Conservation (phyloP, 2,329 filamentous ascomycete genomes). For the Mariannaea elegans region DNA sequence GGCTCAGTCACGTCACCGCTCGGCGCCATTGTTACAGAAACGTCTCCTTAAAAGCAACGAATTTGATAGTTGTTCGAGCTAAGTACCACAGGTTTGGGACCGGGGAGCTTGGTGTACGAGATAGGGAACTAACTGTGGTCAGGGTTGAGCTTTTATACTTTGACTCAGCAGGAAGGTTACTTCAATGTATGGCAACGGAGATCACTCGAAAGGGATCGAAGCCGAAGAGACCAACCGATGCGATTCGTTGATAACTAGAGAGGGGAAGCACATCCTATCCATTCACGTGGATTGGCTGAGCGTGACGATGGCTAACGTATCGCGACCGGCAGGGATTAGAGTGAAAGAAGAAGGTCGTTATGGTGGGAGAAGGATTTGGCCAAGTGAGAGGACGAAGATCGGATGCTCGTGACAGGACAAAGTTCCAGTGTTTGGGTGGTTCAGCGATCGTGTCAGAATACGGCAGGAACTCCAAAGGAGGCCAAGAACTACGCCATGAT, state of each 20-base stretch:
- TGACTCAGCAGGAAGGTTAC: background rate
- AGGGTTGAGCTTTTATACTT: background rate
- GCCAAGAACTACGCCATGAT: background rate
- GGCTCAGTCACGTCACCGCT: constrained; percentile 48
- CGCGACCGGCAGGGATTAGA: background rate
- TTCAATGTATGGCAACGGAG: background rate
- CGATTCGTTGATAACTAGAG: background rate
- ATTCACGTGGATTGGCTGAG: background rate
- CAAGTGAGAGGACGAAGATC: background rate
- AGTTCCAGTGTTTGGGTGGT: background rate
- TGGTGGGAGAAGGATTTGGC: background rate
- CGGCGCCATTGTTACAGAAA: constrained; percentile 37
- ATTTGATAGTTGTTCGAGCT: background rate
- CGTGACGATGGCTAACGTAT: background rate
- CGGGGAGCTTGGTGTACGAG: background rate
- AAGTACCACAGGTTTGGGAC: constrained; percentile 3
- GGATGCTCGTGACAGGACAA: constrained; percentile 1
- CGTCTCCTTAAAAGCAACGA: background rate
- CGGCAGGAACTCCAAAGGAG: constrained; percentile 1
- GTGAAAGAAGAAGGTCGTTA: constrained; percentile 5
- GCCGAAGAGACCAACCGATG: background rate
- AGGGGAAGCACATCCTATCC: too few relatives aligned
- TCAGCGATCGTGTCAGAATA: background rate
- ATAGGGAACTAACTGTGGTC: background rate
- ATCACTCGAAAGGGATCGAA: background rate